Evolutionary conservation across 495 filamentous ascomycete species (phyloP), one percentile per base, ranked within the genome.

Genomic region (Penicillium samsonianum): DNA sequence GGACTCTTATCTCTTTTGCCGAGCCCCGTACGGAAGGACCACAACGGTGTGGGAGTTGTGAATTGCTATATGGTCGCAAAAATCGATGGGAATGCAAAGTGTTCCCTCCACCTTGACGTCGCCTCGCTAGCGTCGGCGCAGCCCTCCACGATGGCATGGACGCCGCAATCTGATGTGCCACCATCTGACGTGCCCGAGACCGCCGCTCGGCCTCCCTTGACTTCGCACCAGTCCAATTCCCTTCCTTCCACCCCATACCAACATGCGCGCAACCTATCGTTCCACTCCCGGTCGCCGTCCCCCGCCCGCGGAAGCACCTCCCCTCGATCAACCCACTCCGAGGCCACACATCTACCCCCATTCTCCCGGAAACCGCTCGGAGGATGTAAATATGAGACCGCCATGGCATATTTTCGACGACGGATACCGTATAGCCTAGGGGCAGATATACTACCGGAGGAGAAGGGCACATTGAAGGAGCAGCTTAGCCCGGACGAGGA

Each of bases 231-330:
- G 56, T 96, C 94, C 11, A 96, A 81, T 67, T 98, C 94, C 17
- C 86, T 98, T 20, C 94, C 94, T 0, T 96, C 94, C 5, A 98
- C 94, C 1, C 94, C 94, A 5, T 91, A 91, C 58, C 92, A 97
- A 67, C 87, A 90, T 69, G 82, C 91, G 62, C 85, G 91, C 61
- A 88, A 91, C 62, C 87, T 91, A 65, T 89, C 89, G 17, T 91
- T 90, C 58, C 84, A 86, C 67, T 93, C 90, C 22, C 82, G 92
- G 53, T 92, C 94, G 46, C 93, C 90, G 12, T 97, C 93, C 5
- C 93, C 93, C 28, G 85, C 79, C 62, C 84, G 84, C 53, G 84
- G 79, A 57, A 90, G 86, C 72, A 90, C 90, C 61, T 97, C 93
- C 20, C 94, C 94, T 26, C 84, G 90, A 53, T 98, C 94, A 3